Conservation (phyloP, 2,329 filamentous ascomycete genomes). For the Ceratocystis diversiconidia region DNA sequence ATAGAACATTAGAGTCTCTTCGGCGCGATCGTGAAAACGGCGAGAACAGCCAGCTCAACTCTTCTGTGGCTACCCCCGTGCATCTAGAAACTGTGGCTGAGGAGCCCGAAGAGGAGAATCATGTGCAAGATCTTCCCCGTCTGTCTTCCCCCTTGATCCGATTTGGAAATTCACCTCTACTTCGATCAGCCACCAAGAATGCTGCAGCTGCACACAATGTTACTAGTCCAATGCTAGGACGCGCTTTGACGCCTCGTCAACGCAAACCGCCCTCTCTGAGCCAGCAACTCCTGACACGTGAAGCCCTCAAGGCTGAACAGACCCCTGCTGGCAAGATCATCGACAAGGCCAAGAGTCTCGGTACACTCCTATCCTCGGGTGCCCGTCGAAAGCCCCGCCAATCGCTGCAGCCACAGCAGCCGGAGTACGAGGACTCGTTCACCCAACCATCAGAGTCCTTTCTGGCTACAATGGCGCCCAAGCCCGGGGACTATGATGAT, state of each 20-base stretch:
- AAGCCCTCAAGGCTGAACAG: conserved; percentile 21
- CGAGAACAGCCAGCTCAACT: neutral
- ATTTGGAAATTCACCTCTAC: conserved; percentile 13
- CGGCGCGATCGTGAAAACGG: conserved; percentile 10
- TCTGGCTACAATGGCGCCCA: neutral
- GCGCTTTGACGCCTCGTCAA: conserved; percentile 27
- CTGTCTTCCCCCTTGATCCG: conserved; percentile 7
- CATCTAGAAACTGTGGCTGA: conserved; percentile 8
- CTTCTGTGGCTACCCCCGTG: neutral
- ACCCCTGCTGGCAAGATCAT: neutral
- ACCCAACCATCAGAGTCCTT: conserved; percentile 8
- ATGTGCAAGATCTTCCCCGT: neutral
- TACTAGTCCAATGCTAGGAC: conserved; percentile 14
- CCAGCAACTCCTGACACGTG: conserved; percentile 25
- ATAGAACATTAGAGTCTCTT: conserved; percentile 36
- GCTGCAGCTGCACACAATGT: conserved; percentile 7
- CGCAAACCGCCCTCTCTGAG: conserved; percentile 25
- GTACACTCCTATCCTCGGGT: conserved; percentile 11
- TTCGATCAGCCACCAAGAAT: conserved; percentile 13
- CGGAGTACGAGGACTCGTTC: conserved; percentile 4
- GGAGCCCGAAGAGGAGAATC: conserved; percentile 5
- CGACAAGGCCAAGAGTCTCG: neutral
- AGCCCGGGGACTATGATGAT: neutral
- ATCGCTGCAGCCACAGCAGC: neutral
- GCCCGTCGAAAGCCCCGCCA: conserved; percentile 13